These are phyloP conservation scores for Fomitopsis serialis DNA, from an alignment of 768 basidiomycete genomes.

Conservation along the genomic window DNA sequence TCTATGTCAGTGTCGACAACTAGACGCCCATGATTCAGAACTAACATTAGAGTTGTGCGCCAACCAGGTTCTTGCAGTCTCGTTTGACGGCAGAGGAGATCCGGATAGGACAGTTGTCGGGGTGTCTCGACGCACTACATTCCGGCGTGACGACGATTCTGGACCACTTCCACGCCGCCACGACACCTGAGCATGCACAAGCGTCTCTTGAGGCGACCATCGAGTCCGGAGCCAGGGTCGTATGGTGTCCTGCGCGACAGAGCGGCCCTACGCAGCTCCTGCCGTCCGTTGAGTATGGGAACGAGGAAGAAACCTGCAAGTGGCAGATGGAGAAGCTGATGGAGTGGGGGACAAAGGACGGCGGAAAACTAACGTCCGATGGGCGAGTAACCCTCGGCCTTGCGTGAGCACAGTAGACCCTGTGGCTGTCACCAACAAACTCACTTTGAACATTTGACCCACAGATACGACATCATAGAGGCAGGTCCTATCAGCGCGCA, in stretches of 20 bases:
- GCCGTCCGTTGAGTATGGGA: slow-evolving; percentile 14
- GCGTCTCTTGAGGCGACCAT: slow-evolving; percentile 19
- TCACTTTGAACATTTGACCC: background rate
- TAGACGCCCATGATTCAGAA: background rate
- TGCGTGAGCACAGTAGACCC: slow-evolving; percentile 10
- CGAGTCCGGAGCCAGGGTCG: slow-evolving; percentile 23
- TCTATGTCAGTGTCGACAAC: slow-evolving; percentile 11
- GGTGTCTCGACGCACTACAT: slow-evolving; percentile 25
- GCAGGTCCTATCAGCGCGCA: slow-evolving; percentile 10
- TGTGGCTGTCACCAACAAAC: background rate
- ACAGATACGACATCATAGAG: slow-evolving; percentile 19
- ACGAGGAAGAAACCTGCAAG: slow-evolving; percentile 14
- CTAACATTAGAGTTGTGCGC: background rate
- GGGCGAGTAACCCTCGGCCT: slow-evolving; percentile 25
- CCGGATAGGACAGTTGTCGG: slow-evolving; percentile 24
- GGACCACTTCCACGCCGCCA: slow-evolving; percentile 26
- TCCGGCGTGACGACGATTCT: slow-evolving; percentile 27
- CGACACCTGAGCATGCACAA: slow-evolving; percentile 20
- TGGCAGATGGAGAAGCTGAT: slow-evolving; percentile 21
- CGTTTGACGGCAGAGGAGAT: slow-evolving; percentile 22
- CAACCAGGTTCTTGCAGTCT: slow-evolving; percentile 18
- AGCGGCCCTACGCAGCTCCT: slow-evolving; percentile 17
- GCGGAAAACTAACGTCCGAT: slow-evolving; percentile 18
- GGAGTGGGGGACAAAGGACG: slow-evolving; percentile 17
- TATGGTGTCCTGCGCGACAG: slow-evolving; percentile 22